phyloP scores from a whole-genome alignment of 2,329 filamentous ascomycete species.

The Aspergillus neoniger region DNA sequence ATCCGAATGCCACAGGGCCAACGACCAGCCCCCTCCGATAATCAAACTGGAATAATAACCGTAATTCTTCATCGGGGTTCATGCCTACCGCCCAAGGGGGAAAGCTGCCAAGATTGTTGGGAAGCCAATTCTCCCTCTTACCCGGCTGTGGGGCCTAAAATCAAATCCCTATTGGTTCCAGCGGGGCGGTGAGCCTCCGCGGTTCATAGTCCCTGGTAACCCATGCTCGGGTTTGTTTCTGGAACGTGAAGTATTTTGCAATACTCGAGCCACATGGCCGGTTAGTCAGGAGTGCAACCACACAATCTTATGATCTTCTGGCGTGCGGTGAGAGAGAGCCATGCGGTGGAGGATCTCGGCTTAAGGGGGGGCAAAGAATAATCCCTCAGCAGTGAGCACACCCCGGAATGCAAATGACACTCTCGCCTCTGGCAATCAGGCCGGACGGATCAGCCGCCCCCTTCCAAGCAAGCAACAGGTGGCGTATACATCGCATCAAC shows the following conservation, averaged over 20 bases:
- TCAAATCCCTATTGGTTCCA: constrained; percentile 3
- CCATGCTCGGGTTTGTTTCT: neutral
- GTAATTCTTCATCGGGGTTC: neutral
- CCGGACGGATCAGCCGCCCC: neutral
- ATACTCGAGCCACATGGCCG: neutral
- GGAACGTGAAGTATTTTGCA: neutral
- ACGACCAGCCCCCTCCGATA: too few relatives aligned
- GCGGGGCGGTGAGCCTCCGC: constrained; percentile 17
- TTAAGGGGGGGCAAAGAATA: neutral
- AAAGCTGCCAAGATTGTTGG: constrained; percentile 20
- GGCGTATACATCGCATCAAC: neutral
- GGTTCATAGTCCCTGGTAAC: constrained; percentile 9
- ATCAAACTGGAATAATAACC: too few relatives aligned
- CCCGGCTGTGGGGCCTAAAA: neutral
- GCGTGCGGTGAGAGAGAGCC: neutral
- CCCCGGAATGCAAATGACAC: neutral
- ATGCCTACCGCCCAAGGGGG: neutral
- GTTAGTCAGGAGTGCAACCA: neutral
- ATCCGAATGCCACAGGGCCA: neutral
- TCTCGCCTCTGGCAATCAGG: neutral
- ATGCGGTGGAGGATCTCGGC: neutral
- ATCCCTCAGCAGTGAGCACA: neutral
- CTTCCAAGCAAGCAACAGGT: neutral
- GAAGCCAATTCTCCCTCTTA: constrained; percentile 14
- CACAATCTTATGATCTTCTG: constrained; percentile 1